Base-by-base conservation (phyloP, 2,329 filamentous ascomycete genomes). In the Bipolaris bicolor region DNA sequence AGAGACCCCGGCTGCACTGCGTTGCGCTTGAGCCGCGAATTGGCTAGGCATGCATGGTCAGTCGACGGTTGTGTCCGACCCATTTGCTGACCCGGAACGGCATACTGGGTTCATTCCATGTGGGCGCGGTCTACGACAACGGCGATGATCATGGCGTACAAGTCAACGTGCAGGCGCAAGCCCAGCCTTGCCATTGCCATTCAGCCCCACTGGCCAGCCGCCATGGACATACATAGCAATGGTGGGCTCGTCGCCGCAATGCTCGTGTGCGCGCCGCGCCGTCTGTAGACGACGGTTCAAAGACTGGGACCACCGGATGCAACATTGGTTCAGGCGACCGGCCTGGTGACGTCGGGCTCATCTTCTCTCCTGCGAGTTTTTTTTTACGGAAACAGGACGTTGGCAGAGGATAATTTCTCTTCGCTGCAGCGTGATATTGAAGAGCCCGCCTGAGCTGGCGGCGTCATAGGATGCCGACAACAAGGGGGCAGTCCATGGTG, bases 11-110 rank as follows among this genome's bases (percentile, higher is more conserved):
- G 63, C 57, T 56, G 61, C 57, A 57, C 59, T 61, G 67, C 55
- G 53, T 65, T 63, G 62, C 64, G 66, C 70, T 71, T 69, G 67
- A 73, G 71, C 72, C 72, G 67, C 71, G 65, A 64, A 55, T 48
- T 65, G 67, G 64, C 63, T 55, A 64, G 65, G 55, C 57, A 54
- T 56, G 47, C 55, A 62, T 65, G 54, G 64, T 58, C 58, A 63
- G 57, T 64, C 57, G 54, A 70, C 67, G 71, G 70, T 68, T 69
- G 66, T 61, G 69, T 67, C 71, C 71, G 71, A 71, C 62, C 73
- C 68, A 71, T 66, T 71, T 62, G 65, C 65, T 64, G 64, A 65
- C 68, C 71, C 70, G 72, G 71, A 71, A 74, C 72, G 59, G 61
- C 57, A 57, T 63, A 62, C 68, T 69, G 71, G 71, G 70, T 65